Conservation (phyloP, 2,329 filamentous ascomycete species). For the Tolypocladium endophyticum region DNA sequence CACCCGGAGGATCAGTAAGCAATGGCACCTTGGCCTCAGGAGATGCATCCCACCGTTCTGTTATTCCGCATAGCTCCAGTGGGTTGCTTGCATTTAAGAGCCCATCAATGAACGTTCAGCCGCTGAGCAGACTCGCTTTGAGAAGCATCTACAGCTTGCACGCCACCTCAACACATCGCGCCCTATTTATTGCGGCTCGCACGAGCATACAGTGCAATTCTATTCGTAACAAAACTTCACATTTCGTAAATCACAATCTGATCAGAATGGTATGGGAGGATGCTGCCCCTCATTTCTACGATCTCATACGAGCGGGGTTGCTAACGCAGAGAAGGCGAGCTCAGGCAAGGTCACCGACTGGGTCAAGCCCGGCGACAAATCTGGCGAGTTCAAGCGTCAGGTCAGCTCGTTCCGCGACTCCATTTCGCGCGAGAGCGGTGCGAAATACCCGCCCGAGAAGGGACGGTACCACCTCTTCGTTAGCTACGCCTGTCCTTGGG, state of each 20-base stretch:
- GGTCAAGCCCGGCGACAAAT: constrained; percentile 66
- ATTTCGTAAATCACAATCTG: background rate
- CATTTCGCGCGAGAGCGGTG: constrained; percentile 61
- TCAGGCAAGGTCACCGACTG: constrained; percentile 56
- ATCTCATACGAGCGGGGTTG: background rate
- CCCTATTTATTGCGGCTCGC: background rate
- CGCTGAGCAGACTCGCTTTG: background rate
- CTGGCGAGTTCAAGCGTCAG: constrained; percentile 89
- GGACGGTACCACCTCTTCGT: constrained; percentile 91
- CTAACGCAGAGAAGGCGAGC: constrained; percentile 1
- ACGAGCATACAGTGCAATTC: background rate
- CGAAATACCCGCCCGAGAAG: constrained; percentile 75
- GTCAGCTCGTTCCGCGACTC: constrained; percentile 71
- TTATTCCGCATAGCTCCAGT: background rate
- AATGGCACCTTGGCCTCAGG: background rate
- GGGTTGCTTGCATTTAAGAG: background rate
- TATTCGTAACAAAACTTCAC: too few species aligned
- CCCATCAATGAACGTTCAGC: background rate
- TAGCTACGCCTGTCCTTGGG: constrained; percentile 90
- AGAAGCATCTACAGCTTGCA: background rate
- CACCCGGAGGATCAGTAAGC: background rate
- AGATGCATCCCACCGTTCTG: background rate
- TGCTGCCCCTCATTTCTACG: background rate
- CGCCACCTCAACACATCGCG: background rate
- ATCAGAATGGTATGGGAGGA: constrained; percentile 2